A percentile compares a stretch with the other conserved stretches of the same genome.
These are phyloP conservation scores for Cinchona pubescens DNA, from an alignment of 257 asterid genomes.

Conservation along the genomic window DNA sequence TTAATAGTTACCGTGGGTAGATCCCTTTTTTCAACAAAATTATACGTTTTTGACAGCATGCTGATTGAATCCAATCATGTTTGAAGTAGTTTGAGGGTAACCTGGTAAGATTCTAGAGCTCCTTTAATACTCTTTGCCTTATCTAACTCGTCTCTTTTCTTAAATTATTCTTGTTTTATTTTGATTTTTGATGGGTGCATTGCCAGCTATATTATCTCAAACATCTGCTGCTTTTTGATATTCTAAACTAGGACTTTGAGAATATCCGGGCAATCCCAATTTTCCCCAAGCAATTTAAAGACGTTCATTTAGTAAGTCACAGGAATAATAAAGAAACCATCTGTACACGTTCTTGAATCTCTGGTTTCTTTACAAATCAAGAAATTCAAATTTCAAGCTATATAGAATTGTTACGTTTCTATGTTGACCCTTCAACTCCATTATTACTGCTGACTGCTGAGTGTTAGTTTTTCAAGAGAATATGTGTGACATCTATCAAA, in stretches of 20 bases:
- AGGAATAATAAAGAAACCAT: background rate
- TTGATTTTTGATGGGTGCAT: background rate
- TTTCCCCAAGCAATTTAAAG: background rate
- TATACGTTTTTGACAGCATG: constrained; percentile 64
- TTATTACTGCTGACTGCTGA: background rate
- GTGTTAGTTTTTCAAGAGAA: background rate
- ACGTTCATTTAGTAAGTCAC: background rate
- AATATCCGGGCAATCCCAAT: background rate
- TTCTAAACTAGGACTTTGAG: background rate
- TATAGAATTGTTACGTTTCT: background rate
- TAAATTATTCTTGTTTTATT: background rate
- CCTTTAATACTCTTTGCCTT: background rate
- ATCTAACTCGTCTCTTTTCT: background rate
- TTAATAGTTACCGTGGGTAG: constrained; percentile 66
- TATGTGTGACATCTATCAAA: too few species aligned
- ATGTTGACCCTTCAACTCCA: background rate
- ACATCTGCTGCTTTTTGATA: background rate
- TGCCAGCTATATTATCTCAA: background rate
- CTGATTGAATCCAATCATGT: constrained; percentile 48
- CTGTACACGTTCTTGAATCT: background rate
- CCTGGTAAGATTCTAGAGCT: too few species aligned
- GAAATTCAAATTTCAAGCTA: background rate
- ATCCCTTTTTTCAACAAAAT: constrained; percentile 61
- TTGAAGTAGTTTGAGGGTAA: constrained; percentile 27
- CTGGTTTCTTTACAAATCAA: background rate